A percentile compares a stretch with the other conserved stretches of the same genome.
Evolutionary conservation across 768 basidiomycete genomes (phyloP).

Genomic region (Boletus subparvulus): DNA sequence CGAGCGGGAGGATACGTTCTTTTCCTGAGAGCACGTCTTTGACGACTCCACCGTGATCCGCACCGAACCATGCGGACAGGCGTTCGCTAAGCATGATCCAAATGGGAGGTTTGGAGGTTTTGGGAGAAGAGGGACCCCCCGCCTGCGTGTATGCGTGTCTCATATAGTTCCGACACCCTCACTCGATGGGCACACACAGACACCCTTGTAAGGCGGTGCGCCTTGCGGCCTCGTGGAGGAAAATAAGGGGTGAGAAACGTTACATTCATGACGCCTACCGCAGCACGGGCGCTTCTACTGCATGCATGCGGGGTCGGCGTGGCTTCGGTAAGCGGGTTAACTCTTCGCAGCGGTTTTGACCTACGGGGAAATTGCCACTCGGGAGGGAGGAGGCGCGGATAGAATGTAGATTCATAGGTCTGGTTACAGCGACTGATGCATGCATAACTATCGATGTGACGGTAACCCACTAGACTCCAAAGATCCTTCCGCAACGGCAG

Average conservation of each 20-base stretch:
- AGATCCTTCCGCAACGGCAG: too few relatives aligned
- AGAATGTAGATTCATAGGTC: background rate
- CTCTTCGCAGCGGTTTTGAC: too few relatives aligned
- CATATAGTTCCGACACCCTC: slow-evolving; percentile 16
- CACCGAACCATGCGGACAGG: slow-evolving; percentile 11
- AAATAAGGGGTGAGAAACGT: slow-evolving; percentile 7
- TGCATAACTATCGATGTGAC: background rate
- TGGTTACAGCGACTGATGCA: background rate
- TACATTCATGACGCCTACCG: slow-evolving; percentile 14
- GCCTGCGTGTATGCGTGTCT: background rate
- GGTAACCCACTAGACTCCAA: background rate
- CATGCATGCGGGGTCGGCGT: background rate
- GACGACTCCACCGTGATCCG: slow-evolving; percentile 7
- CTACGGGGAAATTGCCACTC: background rate
- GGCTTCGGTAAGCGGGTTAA: background rate
- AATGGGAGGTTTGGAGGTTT: background rate
- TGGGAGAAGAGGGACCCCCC: background rate
- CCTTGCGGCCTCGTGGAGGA: slow-evolving; percentile 11
- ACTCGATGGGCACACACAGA: slow-evolving; percentile 8
- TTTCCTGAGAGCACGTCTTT: slow-evolving; percentile 32
- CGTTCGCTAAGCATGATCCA: slow-evolving; percentile 16
- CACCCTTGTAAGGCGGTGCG: background rate
- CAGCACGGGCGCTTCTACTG: slow-evolving; percentile 6
- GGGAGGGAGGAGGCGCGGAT: background rate
- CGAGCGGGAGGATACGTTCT: slow-evolving; percentile 44